Percentiles rank a stretch among this genome's conserved stretches.
Conservation (phyloP, 2,329 filamentous ascomycete genomes). For the Microdochium nivale region DNA sequence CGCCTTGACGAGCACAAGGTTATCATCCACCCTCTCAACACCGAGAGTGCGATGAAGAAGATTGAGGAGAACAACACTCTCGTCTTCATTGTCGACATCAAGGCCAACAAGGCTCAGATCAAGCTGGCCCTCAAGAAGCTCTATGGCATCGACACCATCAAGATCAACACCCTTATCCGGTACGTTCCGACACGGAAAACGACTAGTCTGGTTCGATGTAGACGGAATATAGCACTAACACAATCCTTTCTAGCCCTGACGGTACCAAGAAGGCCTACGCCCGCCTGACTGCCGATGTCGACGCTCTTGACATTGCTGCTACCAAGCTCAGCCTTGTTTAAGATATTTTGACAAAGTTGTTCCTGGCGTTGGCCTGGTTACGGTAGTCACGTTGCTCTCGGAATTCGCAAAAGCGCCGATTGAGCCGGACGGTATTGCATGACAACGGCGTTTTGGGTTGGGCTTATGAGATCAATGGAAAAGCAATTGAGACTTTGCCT, state of each 20-base stretch:
- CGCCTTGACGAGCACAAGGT: conserved; percentile 97
- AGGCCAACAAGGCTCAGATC: conserved; percentile 99
- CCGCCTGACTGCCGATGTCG: conserved; percentile 89
- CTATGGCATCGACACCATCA: conserved; percentile 95
- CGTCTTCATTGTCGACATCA: conserved; percentile 92
- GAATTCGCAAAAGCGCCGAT: conserved; percentile 10
- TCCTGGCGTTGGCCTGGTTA: conserved; percentile 7
- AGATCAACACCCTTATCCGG: conserved; percentile 99
- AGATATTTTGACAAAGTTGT: conserved; percentile 28
- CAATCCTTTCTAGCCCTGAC: conserved; percentile 57
- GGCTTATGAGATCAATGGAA: conserved; percentile 23
- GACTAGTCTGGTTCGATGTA: background rate
- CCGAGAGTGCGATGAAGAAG: conserved; percentile 99
- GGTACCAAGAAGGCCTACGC: conserved; percentile 98
- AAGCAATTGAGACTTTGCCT: conserved; percentile 15
- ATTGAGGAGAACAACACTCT: conserved; percentile 99
- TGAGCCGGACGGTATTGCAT: conserved; percentile 20
- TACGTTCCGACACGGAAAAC: conserved; percentile 31
- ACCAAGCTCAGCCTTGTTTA: conserved; percentile 99
- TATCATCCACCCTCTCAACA: conserved; percentile 97
- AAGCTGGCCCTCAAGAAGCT: conserved; percentile 97
- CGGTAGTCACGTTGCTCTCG: conserved; percentile 11
- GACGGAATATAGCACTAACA: conserved; percentile 11
- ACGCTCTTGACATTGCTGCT: conserved; percentile 97
- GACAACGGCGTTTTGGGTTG: conserved; percentile 23